These are phyloP conservation scores for Scytalidium lignicola DNA, from an alignment of 2,329 filamentous ascomycete genomes.

Conservation along the genomic window DNA sequence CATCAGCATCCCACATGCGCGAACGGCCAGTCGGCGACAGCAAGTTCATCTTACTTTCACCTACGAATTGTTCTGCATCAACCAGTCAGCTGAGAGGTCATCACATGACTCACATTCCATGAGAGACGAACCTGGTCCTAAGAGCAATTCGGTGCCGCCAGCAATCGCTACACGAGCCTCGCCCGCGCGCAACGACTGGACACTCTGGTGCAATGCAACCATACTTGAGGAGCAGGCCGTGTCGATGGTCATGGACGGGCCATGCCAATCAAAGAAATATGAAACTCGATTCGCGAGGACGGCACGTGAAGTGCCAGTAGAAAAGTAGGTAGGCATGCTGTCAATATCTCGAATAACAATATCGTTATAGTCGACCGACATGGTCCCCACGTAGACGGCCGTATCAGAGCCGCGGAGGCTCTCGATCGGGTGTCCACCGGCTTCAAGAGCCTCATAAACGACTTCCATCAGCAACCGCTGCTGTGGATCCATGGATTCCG, in stretches of 20 bases:
- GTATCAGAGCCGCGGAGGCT: conserved; percentile 15
- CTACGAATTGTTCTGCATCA: conserved; percentile 3
- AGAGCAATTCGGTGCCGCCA: conserved; percentile 17
- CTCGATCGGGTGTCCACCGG: conserved; percentile 18
- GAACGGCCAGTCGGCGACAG: conserved; percentile 21
- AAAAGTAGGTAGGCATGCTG: conserved; percentile 25
- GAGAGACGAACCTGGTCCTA: too few relatives aligned
- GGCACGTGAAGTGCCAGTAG: conserved; percentile 27
- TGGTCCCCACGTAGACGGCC: conserved; percentile 29
- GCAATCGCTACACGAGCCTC: conserved; percentile 13
- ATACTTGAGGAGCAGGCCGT: conserved; percentile 35
- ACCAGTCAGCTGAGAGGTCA: too few relatives aligned
- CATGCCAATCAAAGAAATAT: conserved; percentile 35
- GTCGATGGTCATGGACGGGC: conserved; percentile 34
- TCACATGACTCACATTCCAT: too few relatives aligned
- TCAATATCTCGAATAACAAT: conserved; percentile 32
- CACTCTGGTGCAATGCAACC: conserved; percentile 29
- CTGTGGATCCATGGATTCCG: conserved; percentile 24
- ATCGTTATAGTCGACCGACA: conserved; percentile 31
- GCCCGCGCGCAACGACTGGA: conserved; percentile 12
- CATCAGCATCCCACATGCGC: conserved; percentile 33
- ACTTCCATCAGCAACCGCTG: conserved; percentile 23
- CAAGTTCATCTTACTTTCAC: conserved; percentile 31
- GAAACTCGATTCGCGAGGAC: conserved; percentile 36
- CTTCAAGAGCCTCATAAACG: conserved; percentile 24